Conservation (phyloP, 257 asterid genomes). For the Primulina huaijiensis region DNA sequence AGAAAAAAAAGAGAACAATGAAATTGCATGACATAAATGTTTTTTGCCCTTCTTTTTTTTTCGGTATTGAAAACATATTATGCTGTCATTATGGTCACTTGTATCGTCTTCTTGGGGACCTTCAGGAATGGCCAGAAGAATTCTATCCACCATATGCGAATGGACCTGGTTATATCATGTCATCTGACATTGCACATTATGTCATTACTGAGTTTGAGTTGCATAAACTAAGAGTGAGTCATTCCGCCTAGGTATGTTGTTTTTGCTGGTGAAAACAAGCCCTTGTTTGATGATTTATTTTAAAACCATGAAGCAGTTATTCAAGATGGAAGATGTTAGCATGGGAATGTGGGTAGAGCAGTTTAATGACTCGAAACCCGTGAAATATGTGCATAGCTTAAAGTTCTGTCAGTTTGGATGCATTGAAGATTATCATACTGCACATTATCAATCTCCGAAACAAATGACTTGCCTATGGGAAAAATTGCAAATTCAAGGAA, state of each 20-base stretch:
- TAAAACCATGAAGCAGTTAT: conserved; percentile 45
- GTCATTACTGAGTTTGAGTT: conserved; percentile 73
- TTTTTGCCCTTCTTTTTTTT: background rate
- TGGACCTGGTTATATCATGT: conserved; percentile 89
- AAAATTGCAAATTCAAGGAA: conserved; percentile 52
- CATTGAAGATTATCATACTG: conserved; percentile 68
- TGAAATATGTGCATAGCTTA: conserved; percentile 75
- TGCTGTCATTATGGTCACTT: conserved; percentile 13
- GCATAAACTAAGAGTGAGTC: conserved; percentile 72
- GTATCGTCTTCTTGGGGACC: conserved; percentile 19
- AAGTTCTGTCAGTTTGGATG: conserved; percentile 96
- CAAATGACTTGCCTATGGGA: conserved; percentile 95
- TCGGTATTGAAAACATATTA: background rate
- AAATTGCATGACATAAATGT: conserved; percentile 4
- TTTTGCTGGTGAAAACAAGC: conserved; percentile 13
- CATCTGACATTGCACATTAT: conserved; percentile 69
- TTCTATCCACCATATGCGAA: conserved; percentile 91
- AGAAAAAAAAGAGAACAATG: background rate
- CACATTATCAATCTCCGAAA: conserved; percentile 93
- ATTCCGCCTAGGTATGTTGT: background rate
- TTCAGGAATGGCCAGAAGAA: conserved; percentile 97
- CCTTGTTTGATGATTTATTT: conserved; percentile 10
- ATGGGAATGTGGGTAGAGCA: conserved; percentile 98
- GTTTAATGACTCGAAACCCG: conserved; percentile 58
- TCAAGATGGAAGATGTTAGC: conserved; percentile 98